Evolutionary conservation across 805 yeast genomes (phyloP).

Genomic region (Torulaspora delbrueckii): DNA sequence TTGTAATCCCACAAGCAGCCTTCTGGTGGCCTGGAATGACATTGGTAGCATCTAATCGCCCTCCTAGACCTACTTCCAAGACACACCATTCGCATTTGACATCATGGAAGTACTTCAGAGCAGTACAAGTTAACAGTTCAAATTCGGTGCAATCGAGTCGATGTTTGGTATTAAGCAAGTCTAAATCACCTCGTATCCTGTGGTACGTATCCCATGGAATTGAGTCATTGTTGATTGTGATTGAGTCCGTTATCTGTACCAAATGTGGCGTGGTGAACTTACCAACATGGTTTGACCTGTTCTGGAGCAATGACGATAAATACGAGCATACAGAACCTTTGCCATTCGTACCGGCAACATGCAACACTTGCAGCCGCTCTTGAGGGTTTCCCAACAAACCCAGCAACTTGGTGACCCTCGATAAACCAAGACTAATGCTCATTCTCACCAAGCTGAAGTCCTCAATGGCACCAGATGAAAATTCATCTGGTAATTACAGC

Average conservation of each 20-base stretch:
- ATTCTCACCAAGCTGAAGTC: constrained; percentile 19
- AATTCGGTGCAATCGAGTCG: constrained; percentile 76
- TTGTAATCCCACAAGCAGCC: constrained; percentile 68
- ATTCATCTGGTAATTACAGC: background rate
- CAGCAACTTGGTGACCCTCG: constrained; percentile 46
- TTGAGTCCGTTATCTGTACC: constrained; percentile 66
- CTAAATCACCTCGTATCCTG: constrained; percentile 41
- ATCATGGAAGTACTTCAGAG: constrained; percentile 65
- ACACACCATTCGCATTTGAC: constrained; percentile 66
- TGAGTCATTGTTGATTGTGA: constrained; percentile 57
- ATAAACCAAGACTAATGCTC: constrained; percentile 57
- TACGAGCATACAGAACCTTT: constrained; percentile 92
- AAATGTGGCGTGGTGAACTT: constrained; percentile 89
- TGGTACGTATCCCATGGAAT: constrained; percentile 46
- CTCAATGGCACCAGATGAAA: background rate
- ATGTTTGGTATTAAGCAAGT: constrained; percentile 37
- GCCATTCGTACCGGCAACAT: constrained; percentile 95
- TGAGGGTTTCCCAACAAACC: constrained; percentile 66
- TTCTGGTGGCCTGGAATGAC: constrained; percentile 48
- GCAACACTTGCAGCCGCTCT: constrained; percentile 58
- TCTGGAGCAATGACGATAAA: constrained; percentile 56
- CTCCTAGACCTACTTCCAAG: constrained; percentile 94
- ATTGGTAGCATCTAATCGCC: constrained; percentile 84
- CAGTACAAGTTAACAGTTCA: constrained; percentile 80
- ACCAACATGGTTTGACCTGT: constrained; percentile 45